phyloP scores from a whole-genome alignment of 495 filamentous ascomycete genomes.

The Pseudevernia furfuracea region DNA sequence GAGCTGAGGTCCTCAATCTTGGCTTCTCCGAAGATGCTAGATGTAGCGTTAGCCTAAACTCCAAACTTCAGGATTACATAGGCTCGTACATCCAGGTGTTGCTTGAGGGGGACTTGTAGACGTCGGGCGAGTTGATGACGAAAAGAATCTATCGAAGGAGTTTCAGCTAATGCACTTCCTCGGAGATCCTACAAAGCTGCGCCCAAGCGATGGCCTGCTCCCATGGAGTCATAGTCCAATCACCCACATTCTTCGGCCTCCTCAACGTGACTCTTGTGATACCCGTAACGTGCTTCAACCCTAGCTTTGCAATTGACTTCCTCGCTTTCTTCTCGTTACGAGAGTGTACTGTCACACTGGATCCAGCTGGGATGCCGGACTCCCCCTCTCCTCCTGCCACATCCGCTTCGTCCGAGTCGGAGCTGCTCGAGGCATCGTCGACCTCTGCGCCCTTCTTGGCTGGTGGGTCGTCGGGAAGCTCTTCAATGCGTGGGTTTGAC shows the following conservation, averaged over 20 bases:
- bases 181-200: not conserved
- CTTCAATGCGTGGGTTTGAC: conserved; percentile 96
- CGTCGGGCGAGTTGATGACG: conserved; percentile 98
- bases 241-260: conserved; percentile 91
- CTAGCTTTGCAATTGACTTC: conserved; percentile 96
- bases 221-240: not conserved
- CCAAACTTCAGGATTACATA: not conserved
- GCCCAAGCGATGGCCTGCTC: not conserved
- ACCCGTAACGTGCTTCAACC: conserved; percentile 88
- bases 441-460: conserved; percentile 61
- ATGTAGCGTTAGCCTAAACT: conserved; percentile 2
- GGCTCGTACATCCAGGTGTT: conserved; percentile 94
- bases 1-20: conserved; percentile 99
- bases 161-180: conserved; percentile 24
- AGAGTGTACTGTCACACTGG: conserved; percentile 83
- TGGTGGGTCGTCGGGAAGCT: conserved; percentile 81
- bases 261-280: conserved; percentile 97
- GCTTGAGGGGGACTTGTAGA: conserved; percentile 96
- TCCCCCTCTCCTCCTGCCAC: conserved; percentile 55
- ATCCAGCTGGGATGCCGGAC: conserved; percentile 72
- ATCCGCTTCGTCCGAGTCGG: conserved; percentile 60
- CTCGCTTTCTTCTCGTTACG: conserved; percentile 99
- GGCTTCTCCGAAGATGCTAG: conserved; percentile 97
- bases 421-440: conserved; percentile 75
- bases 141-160: conserved; percentile 71